Conservation (phyloP, 495 filamentous ascomycete species). For the Extremus antarcticus region DNA sequence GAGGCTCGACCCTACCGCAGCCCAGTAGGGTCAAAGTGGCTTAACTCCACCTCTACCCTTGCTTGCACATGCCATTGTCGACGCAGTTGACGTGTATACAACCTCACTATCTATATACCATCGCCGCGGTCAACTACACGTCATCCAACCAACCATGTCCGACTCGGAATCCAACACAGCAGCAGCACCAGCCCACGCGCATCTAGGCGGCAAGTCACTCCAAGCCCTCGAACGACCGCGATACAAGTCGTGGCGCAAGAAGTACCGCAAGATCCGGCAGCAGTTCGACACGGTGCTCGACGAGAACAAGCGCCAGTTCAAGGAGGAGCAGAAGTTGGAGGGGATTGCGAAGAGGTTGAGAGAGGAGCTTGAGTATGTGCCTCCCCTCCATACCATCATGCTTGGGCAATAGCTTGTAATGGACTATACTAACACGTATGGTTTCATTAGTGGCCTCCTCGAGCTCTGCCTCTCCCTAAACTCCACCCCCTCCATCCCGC, state of each 20-base stretch:
- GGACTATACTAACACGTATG: not conserved
- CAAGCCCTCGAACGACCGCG: constrained; percentile 2
- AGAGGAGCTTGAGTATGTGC: constrained; percentile 69
- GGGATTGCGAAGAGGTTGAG: constrained; percentile 66
- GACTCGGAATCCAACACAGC: not conserved
- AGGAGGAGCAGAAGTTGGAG: constrained; percentile 64
- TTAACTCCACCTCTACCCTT: no score
- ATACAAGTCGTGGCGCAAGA: constrained; percentile 50
- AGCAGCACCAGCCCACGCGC: not conserved
- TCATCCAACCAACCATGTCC: not conserved
- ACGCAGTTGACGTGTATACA: no score
- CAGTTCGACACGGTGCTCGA: constrained; percentile 75
- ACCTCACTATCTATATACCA: no score
- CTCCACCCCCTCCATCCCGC: constrained; percentile 60
- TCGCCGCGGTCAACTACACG: not conserved
- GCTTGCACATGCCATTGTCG: not conserved
- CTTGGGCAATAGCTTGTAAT: not conserved
- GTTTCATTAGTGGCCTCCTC: constrained; percentile 44
- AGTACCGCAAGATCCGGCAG: constrained; percentile 86
- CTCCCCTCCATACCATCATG: not conserved
- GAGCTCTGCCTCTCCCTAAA: constrained; percentile 84
- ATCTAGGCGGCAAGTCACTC: constrained; percentile 1
- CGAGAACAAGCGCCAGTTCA: constrained; percentile 65
- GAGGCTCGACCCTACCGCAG: no score
- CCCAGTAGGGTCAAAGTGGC: no score